A percentile compares a stretch with the other conserved stretches of the same genome.
These are phyloP conservation scores for Arthrobotrys musiformis DNA, from an alignment of 2,329 filamentous ascomycete species.

Conservation along the genomic window DNA sequence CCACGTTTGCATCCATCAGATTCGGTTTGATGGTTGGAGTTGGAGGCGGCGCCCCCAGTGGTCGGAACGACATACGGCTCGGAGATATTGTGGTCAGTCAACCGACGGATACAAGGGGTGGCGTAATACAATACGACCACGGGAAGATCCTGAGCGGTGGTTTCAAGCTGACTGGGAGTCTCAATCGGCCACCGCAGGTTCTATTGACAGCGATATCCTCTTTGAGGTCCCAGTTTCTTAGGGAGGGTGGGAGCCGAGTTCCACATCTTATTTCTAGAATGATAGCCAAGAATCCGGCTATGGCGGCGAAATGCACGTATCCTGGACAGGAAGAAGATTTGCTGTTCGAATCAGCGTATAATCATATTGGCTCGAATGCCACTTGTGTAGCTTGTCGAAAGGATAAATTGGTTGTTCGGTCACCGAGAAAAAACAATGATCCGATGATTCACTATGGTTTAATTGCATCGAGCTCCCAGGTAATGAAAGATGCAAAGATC, in stretches of 20 bases:
- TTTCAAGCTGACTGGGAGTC: background rate
- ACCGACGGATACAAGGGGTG: constrained; percentile 7
- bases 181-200: constrained; percentile 16
- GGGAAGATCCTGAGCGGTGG: background rate
- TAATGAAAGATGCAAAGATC: constrained; percentile 8
- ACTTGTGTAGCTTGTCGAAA: background rate
- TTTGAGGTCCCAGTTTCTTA: background rate
- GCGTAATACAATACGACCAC: constrained; percentile 20
- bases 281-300: constrained; percentile 10
- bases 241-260: background rate
- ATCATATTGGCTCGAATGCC: background rate
- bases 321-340: background rate
- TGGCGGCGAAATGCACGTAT: constrained; percentile 9
- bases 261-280: constrained; percentile 1
- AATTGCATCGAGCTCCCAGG: constrained; percentile 17
- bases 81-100: constrained; percentile 46
- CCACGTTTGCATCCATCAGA: constrained; percentile 8
- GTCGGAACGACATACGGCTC: constrained; percentile 58
- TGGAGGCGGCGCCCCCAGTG: constrained; percentile 20
- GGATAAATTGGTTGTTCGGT: background rate
- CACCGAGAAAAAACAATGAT: background rate
- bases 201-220: constrained; percentile 10
- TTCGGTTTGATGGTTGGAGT: constrained; percentile 27
- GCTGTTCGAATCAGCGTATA: constrained; percentile 6
- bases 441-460: constrained; percentile 25